Percentiles rank a stretch among this genome's conserved stretches.
phyloP scores from a whole-genome alignment of 495 filamentous ascomycete genomes.

The Trichoderma asperelloides region DNA sequence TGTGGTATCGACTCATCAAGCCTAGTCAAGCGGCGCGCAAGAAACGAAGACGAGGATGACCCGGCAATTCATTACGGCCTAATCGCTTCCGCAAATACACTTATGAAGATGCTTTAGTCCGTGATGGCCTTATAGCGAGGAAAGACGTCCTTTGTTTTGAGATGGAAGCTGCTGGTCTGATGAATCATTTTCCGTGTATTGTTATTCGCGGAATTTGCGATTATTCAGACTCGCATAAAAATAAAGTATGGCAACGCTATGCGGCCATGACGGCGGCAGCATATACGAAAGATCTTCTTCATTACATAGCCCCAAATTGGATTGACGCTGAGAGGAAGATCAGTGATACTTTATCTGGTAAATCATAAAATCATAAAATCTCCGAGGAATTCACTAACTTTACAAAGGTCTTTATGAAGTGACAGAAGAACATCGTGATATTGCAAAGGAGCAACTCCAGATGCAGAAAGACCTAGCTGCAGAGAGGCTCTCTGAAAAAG shows the following conservation, averaged over 20 bases:
- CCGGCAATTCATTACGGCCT: neutral
- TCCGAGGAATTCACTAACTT: neutral
- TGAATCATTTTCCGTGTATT: neutral
- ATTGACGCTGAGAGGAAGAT: neutral
- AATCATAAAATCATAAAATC: neutral
- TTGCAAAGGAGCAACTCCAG: neutral
- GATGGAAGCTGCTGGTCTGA: slow-evolving; percentile 2
- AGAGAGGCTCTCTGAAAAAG: slow-evolving; percentile 10
- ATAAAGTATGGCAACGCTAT: slow-evolving; percentile 4
- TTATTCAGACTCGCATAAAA: neutral
- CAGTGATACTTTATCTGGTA: neutral
- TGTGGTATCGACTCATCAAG: slow-evolving; percentile 10
- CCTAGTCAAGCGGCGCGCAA: neutral
- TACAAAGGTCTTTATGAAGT: neutral
- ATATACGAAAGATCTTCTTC: neutral
- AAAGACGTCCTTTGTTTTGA: slow-evolving; percentile 13
- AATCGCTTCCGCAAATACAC: neutral
- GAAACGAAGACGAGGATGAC: slow-evolving; percentile 9
- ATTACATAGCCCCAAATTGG: neutral
- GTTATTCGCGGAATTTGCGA: neutral
- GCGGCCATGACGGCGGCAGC: neutral
- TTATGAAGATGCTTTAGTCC: neutral
- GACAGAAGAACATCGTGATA: neutral
- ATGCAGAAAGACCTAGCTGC: neutral
- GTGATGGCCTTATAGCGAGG: slow-evolving; percentile 6